These are phyloP conservation scores for Coelastrella sp. DNA, from an alignment of 139 green algal species.

Conservation along the genomic window DNA sequence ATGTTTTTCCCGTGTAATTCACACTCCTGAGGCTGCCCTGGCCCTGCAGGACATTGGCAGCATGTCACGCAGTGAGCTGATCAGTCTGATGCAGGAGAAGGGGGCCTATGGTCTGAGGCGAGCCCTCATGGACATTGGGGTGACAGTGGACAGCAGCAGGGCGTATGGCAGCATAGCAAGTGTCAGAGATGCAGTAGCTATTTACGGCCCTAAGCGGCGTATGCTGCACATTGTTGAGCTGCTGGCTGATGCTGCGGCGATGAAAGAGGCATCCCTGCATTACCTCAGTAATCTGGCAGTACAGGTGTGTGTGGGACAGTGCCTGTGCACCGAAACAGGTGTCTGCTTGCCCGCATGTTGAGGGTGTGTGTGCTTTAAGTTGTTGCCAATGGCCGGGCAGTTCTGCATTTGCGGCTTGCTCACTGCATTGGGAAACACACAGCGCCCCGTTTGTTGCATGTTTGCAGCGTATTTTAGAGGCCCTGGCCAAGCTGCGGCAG, in stretches of 20 bases:
- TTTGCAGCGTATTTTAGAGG: constrained; percentile 44
- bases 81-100: constrained; percentile 18
- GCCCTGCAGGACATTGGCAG: constrained; percentile 4
- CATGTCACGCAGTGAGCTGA: constrained; percentile 15
- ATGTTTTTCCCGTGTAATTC: no score
- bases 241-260: not conserved
- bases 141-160: not conserved
- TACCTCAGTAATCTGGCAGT: constrained; percentile 37
- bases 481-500: constrained; percentile 5
- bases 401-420: no score
- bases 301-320: not conserved
- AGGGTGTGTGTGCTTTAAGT: no score
- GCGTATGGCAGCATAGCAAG: not conserved
- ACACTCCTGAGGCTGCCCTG: no score
- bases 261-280: constrained; percentile 2
- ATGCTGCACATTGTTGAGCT: constrained; percentile 12
- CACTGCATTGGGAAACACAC: no score
- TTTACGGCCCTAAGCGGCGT: not conserved
- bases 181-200: constrained; percentile 12
- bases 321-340: not conserved
- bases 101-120: constrained; percentile 2
- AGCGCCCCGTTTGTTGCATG: not conserved
- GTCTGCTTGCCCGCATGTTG: no score
- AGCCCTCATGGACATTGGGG: constrained; percentile 34
- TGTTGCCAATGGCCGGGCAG: no score